A percentile compares a stretch with the other conserved stretches of the same genome.
Conservation (phyloP, 192 early-diverging fungal genomes). For the Backusella psychrophila region DNA sequence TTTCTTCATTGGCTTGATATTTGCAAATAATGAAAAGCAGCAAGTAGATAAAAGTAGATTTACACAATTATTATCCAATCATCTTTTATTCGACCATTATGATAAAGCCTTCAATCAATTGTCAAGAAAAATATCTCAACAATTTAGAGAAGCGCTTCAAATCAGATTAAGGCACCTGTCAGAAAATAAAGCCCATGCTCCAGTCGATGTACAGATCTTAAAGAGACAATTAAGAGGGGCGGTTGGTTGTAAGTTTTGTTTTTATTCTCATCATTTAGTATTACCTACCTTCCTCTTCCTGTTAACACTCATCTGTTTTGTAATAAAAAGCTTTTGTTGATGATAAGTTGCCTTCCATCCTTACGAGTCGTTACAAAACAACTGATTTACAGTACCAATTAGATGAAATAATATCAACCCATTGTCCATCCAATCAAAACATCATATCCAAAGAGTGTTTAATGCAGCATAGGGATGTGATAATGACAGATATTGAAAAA, state of each 20-base stretch:
- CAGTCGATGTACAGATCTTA: constrained; percentile 10
- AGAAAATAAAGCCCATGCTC: neutral
- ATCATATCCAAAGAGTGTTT: neutral
- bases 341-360: constrained; percentile 5
- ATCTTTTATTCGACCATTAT: constrained; percentile 14
- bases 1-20: neutral
- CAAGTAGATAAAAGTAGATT: constrained; percentile 6
- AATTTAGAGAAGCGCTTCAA: constrained; percentile 10
- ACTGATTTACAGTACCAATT: constrained; percentile 9
- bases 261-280: neutral
- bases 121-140: constrained; percentile 8
- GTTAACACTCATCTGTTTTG: neutral
- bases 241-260: constrained; percentile 4
- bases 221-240: constrained; percentile 7
- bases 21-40: neutral
- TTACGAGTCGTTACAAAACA: neutral
- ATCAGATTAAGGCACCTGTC: neutral
- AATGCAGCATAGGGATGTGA: neutral
- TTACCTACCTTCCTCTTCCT: neutral
- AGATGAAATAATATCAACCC: neutral
- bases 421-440: neutral
- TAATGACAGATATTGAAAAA: neutral
- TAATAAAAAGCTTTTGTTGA: constrained; percentile 11
- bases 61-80: constrained; percentile 1
- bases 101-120: constrained; percentile 7